These are phyloP conservation scores for Aspergillus mulundensis DNA, from an alignment of 495 filamentous ascomycete genomes.

Conservation along the genomic window DNA sequence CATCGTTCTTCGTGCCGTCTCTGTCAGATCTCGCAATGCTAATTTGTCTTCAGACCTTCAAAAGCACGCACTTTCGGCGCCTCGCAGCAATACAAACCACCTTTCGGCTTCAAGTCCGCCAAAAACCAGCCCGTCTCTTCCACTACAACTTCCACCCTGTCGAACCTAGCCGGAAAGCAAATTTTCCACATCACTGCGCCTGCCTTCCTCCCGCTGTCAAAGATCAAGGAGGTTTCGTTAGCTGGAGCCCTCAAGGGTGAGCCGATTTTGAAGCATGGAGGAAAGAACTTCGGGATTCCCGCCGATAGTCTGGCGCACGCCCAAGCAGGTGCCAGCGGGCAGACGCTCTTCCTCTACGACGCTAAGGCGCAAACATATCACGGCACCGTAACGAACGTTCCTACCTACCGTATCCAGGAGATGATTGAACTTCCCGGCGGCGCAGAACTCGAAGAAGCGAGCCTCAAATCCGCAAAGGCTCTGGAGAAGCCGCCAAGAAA, in stretches of 20 bases:
- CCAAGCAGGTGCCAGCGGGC: constrained; percentile 28
- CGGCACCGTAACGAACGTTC: constrained; percentile 30
- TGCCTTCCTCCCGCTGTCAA: constrained; percentile 38
- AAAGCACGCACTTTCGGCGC: constrained; percentile 21
- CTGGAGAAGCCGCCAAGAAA: constrained; percentile 41
- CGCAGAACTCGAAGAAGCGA: constrained; percentile 27
- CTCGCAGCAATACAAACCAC: constrained; percentile 37
- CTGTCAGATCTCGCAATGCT: background rate
- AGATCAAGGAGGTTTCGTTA: constrained; percentile 41
- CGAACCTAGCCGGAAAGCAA: constrained; percentile 42
- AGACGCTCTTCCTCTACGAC: constrained; percentile 37
- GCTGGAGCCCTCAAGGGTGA: constrained; percentile 39
- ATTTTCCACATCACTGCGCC: constrained; percentile 44
- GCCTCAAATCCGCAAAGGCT: constrained; percentile 33
- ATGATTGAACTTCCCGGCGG: constrained; percentile 34
- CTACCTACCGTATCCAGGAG: constrained; percentile 45
- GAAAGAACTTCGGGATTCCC: constrained; percentile 44
- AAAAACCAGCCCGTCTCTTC: constrained; percentile 37
- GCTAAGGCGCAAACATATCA: constrained; percentile 31
- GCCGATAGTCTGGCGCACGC: constrained; percentile 21
- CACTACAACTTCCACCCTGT: constrained; percentile 33
- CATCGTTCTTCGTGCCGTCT: background rate
- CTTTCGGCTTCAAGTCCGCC: constrained; percentile 37
- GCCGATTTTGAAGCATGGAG: constrained; percentile 37
- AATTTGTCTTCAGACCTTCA: constrained; percentile 5